Conservation (phyloP, 371 early-diverging fungal genomes). For the Syncephalis plumigaleata region DNA sequence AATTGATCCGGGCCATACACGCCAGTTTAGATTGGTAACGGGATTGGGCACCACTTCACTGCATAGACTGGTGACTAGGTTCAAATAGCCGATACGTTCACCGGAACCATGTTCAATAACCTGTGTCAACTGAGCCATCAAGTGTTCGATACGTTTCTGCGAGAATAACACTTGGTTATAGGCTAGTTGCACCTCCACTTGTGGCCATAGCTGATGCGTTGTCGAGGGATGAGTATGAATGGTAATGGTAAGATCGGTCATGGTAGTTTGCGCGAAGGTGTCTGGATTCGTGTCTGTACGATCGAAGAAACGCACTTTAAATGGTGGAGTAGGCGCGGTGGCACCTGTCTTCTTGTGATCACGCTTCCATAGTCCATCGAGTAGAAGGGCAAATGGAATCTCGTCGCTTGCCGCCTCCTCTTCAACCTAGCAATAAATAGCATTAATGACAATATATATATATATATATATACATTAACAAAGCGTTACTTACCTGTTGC, state of each 20-base stretch:
- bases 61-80: constrained; percentile 40
- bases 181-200: constrained; percentile 64
- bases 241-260: constrained; percentile 75
- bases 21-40: constrained; percentile 60
- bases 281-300: constrained; percentile 80
- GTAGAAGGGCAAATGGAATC: constrained; percentile 67
- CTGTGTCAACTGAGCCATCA: constrained; percentile 64
- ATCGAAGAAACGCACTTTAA: constrained; percentile 91
- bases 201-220: constrained; percentile 40
- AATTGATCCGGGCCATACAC: constrained; percentile 81
- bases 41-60: constrained; percentile 64
- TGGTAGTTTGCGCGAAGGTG: constrained; percentile 49
- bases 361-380: constrained; percentile 26
- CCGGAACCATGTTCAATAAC: constrained; percentile 31
- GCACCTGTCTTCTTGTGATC: constrained; percentile 7
- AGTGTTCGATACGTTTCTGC: constrained; percentile 59
- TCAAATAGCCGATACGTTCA: constrained; percentile 41
- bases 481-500: constrained; percentile 43
- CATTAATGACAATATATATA: too few relatives aligned
- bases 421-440: too few relatives aligned
- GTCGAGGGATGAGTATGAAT: constrained; percentile 52
- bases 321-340: constrained; percentile 34
- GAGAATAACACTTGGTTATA: constrained; percentile 91
- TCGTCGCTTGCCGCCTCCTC: constrained; percentile 63
- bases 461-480: too few relatives aligned